Evolutionary conservation across 2,329 filamentous ascomycete species (phyloP), one percentile per base, ranked within the genome.

Genomic region (Penicillium fuscoglaucum): DNA sequence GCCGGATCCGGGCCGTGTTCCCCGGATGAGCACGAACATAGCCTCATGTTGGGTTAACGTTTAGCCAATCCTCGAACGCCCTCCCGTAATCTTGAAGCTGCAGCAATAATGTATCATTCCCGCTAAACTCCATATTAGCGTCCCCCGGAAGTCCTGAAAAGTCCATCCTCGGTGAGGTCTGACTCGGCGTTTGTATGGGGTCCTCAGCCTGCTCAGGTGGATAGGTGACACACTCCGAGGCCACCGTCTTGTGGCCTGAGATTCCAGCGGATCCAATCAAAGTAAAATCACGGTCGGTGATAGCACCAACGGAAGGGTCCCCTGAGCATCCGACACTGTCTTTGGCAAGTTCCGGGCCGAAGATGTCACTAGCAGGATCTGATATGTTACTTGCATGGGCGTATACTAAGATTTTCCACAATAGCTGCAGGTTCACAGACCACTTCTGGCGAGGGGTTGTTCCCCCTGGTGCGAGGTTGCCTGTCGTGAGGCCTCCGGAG

Each of bases 231-330:
- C 67, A 68, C 19, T 77, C 68, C 24, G 69, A 64, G 0, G 71
- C 69, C n/a, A 75, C 74, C 1, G 74, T 67, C 47, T 73, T 74
- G 62, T 78, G 75, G 0, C 72, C 74, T 3, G 72, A 74, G 6
- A 78, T 75, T 2, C 75, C 74, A 10, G 71, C 72, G 0, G 74
- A 76, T 8, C 75, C 75, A 31, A 78, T 71, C 3, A 78, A 66
- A 21, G 72, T 65, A 29, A 74, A 75, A 33, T 74, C 74, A 1
- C 67, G 70, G 6, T 69, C 70, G 0, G 62, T 64, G 26, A 67
- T 67, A 13, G 39, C 33, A 19, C 40, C 44, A 6, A 45, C 45
- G 10, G 59, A 50, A 24, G 43, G 51, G n/a, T 59, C 40, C 12
- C 53, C 35, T 15, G 51, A 51, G 26, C 46, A 53, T n/a, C 55